Evolutionary conservation across 495 filamentous ascomycete genomes (phyloP), one percentile per base, ranked within the genome.

Genomic region (Mytilinidion resinicola): DNA sequence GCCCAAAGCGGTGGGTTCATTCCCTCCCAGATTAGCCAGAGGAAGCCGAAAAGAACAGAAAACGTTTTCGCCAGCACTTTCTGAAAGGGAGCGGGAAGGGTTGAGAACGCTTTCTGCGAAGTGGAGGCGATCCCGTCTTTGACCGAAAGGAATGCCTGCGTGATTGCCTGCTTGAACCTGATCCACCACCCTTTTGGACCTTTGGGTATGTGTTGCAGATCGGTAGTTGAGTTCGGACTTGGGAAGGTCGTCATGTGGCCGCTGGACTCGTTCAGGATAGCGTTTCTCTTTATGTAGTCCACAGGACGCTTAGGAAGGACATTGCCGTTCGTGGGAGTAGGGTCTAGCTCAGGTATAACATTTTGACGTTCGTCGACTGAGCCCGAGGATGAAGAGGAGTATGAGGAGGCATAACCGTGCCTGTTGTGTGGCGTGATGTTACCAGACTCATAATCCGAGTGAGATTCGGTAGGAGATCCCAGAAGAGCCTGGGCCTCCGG

Each of bases 1-100:
- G 93, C 92, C 90, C 91, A 97, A 1, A 98, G 82, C 0, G 93
- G 95, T 6, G 93, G 92, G 72, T 97, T 98, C 93, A 98, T 97
- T 72, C 96, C 93, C 37, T 87, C 86, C 88, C 87, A 91, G 9
- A 87, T 60, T 35, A 89, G 90, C 38, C 70, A 62, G 52, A 81
- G 68, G 65, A 92, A 86, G 11, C 76, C 77, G n/a, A 66, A 38
- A 53, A 75, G 35, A 30, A 72, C 73, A 33, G 62, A 69, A 37
- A 72, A 69, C n/a, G 77, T 56, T 15, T 66, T 72, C 6, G 73
- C 69, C 4, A 91, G 68, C 0, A 64, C 53, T 20, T 72, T 79
- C 65, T 89, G 86, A 0, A 86, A 25, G 4, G 81, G 73, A 4
- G 54, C 55, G 5, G 90, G 89, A 9, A 96, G 77, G 15, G 69